Conservation (phyloP, 805 yeast species). For the Wickerhamia fluorescens region DNA sequence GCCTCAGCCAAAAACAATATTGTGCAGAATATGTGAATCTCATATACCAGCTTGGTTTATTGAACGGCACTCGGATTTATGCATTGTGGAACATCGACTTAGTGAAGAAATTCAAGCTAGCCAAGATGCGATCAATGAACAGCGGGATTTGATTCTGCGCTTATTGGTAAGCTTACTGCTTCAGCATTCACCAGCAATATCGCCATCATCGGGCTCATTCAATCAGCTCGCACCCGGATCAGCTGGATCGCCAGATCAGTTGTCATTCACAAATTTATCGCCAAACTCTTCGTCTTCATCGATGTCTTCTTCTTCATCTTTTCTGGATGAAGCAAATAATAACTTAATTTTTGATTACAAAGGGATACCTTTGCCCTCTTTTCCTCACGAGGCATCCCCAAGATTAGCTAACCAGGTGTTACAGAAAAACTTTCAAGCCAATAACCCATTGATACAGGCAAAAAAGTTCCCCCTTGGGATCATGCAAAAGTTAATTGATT, state of each 20-base stretch:
- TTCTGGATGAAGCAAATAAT: slow-evolving; percentile 5
- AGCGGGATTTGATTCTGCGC: slow-evolving; percentile 42
- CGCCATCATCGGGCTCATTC: slow-evolving; percentile 9
- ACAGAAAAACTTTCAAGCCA: slow-evolving; percentile 12
- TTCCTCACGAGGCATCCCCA: slow-evolving; percentile 9
- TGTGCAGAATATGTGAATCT: slow-evolving; percentile 90
- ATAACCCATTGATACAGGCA: slow-evolving; percentile 36
- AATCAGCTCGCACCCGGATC: slow-evolving; percentile 7
- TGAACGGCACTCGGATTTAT: slow-evolving; percentile 82
- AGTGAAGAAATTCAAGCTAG: slow-evolving; percentile 67
- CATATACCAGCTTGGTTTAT: slow-evolving; percentile 95
- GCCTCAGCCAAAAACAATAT: slow-evolving; percentile 74
- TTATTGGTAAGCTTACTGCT: slow-evolving; percentile 36
- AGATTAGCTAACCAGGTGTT: slow-evolving; percentile 12
- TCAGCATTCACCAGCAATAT: slow-evolving; percentile 12
- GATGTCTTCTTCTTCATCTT: slow-evolving; percentile 8
- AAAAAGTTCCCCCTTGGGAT: slow-evolving; percentile 58
- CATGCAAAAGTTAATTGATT: slow-evolving; percentile 48
- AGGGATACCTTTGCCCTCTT: slow-evolving; percentile 43
- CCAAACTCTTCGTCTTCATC: slow-evolving; percentile 4
- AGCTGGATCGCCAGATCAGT: slow-evolving; percentile 17
- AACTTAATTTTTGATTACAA: slow-evolving; percentile 43
- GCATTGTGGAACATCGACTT: slow-evolving; percentile 77
- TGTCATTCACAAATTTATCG: slow-evolving; percentile 15
- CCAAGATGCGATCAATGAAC: slow-evolving; percentile 76